Base-by-base conservation (phyloP, 331 rosid species). In the Telfairia occidentalis region DNA sequence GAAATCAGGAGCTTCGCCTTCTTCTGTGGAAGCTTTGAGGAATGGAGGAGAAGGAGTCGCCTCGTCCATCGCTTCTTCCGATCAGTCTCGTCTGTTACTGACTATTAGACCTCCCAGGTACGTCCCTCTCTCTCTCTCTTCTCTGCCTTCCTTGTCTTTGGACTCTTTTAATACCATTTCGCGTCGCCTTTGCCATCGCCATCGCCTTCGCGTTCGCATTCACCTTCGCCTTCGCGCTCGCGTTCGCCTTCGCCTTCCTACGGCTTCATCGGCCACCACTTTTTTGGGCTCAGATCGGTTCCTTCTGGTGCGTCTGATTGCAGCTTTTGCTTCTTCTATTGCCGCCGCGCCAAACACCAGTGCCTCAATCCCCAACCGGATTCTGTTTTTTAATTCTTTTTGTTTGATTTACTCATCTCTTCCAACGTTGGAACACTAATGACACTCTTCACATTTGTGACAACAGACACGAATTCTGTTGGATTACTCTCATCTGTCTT, bases 21-120 rank as follows among this genome's bases (percentile, higher is more conserved):
- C 78, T 35, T 74, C 78, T 5, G 35, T 57, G 6, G 54, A 74
- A 55, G 78, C 53, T 74, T 24, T 55, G 23, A 55, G 61, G 15
- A 74, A 37, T 57, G 43, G 24, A 34, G 67, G 78, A 40, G 69
- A 60, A 16, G 69, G 54, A 58, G 49, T 57, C n/a, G 46, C 54
- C 29, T 54, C 78, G 15, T 3, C 67, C n/a, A 21, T 74, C 11
- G 54, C 78, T 55, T 55, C 78, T 59, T 74, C 53, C 15, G 69
- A 55, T 55, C 69, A 37, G 12, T 53, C 71, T 55, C 69, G 9
- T 42, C 34, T 57, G 3, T 57, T 74, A 40, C 70, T 74, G 16
- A 7, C 70, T 43, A 54, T 40, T 28, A 11, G 64, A 74, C 69
- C 70, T 21, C 15, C 78, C 50, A 54, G 66, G 77, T 54, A 54